Evolutionary conservation across 257 asterid genomes (phyloP).

Genomic region (Capsicum rhomboideum): DNA sequence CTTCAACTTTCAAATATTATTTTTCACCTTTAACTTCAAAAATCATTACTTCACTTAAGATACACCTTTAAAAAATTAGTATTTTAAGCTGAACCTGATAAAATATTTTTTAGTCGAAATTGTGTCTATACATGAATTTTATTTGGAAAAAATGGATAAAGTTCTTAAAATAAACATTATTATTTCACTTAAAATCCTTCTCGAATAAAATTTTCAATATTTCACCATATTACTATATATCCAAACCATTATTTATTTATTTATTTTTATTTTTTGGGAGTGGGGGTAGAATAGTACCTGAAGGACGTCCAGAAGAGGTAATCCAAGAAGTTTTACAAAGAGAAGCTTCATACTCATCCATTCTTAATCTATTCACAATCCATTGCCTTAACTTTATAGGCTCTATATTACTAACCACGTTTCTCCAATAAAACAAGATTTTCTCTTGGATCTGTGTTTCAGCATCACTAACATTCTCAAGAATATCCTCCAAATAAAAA

Average conservation of each 20-base stretch:
- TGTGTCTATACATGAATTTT: background rate
- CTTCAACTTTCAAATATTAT: background rate
- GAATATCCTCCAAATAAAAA: constrained; percentile 28
- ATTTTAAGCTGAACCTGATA: background rate
- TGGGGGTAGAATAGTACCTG: constrained; percentile 19
- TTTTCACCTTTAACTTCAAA: background rate
- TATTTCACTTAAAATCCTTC: background rate
- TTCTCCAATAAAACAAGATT: constrained; percentile 29
- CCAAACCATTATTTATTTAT: background rate
- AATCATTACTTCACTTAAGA: background rate
- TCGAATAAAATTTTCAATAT: background rate
- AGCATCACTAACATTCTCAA: constrained; percentile 32
- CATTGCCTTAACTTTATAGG: constrained; percentile 25
- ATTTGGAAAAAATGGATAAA: background rate
- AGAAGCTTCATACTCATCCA: constrained; percentile 44
- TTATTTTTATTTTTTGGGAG: background rate
- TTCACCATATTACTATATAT: background rate
- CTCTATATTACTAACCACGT: constrained; percentile 11
- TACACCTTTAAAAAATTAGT: background rate
- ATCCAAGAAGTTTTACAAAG: constrained; percentile 53
- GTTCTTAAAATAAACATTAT: background rate
- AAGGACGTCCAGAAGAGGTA: constrained; percentile 30
- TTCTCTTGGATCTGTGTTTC: constrained; percentile 40
- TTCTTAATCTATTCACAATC: constrained; percentile 37
- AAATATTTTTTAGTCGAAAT: background rate